phyloP scores from a whole-genome alignment of 2,329 filamentous ascomycete species.

The Fusarium illudens region DNA sequence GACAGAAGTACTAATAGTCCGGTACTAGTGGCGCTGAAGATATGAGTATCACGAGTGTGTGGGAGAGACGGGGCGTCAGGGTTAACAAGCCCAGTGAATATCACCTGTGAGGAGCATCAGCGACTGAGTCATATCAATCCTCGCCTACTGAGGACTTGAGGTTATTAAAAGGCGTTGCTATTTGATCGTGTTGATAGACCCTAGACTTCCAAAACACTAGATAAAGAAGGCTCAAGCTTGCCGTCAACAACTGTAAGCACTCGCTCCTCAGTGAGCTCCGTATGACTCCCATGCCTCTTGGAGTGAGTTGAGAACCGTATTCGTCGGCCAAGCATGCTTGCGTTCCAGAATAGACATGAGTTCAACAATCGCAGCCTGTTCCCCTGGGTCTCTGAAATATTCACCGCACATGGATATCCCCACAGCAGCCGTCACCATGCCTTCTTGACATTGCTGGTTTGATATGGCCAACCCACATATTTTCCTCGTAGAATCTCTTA shows the following conservation, averaged over 20 bases:
- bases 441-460: constrained; percentile 8
- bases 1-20: background rate
- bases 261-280: background rate
- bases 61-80: constrained; percentile 37
- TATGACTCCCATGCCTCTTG: background rate
- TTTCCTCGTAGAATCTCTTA: constrained; percentile 8
- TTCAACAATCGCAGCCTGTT: constrained; percentile 16
- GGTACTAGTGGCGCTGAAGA: constrained; percentile 24
- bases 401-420: constrained; percentile 32
- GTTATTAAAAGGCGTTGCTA: background rate
- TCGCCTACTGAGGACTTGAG: background rate
- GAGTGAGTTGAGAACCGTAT: background rate
- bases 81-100: constrained; percentile 33
- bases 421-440: constrained; percentile 19
- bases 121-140: no score
- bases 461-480: constrained; percentile 20
- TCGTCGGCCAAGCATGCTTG: constrained; percentile 23
- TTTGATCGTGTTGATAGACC: background rate
- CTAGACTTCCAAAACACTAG: background rate
- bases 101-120: constrained; percentile 24
- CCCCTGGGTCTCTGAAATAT: constrained; percentile 17
- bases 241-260: background rate
- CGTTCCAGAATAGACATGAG: constrained; percentile 16
- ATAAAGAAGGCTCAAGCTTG: background rate
- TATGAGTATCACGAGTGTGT: constrained; percentile 34